Evolutionary conservation across 345 rosid species (phyloP).

Genomic region (Linum lewisii): DNA sequence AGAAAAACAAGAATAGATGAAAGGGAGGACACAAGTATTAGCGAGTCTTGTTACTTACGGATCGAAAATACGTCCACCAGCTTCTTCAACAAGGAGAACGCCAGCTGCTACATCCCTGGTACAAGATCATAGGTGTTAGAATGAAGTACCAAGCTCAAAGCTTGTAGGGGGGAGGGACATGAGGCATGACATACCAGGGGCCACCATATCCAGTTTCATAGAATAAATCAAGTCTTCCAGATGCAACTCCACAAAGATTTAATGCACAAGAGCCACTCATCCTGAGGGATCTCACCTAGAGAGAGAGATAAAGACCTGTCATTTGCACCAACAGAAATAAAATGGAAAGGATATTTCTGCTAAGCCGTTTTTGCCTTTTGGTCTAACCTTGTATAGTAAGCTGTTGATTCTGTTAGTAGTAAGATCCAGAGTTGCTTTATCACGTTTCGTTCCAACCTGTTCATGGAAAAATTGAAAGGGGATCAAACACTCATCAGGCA

Average conservation of each 20-base stretch:
- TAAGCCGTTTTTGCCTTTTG: not conserved
- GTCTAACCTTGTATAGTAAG: slow-evolving; percentile 65
- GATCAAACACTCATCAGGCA: slow-evolving; percentile 13
- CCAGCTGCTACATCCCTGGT: slow-evolving; percentile 96
- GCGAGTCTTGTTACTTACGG: slow-evolving; percentile 50
- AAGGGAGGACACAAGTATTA: no score
- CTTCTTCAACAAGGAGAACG: slow-evolving; percentile 70
- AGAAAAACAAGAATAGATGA: no score
- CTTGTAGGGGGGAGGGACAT: no score
- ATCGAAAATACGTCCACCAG: slow-evolving; percentile 86
- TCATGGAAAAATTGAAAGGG: slow-evolving; percentile 12
- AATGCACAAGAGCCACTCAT: slow-evolving; percentile 94
- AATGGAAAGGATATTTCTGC: not conserved
- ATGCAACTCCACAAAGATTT: slow-evolving; percentile 88
- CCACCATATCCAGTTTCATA: slow-evolving; percentile 82
- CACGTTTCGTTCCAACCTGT: slow-evolving; percentile 83
- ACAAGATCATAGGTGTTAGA: not conserved
- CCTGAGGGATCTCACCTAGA: slow-evolving; percentile 83
- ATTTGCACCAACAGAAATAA: no score
- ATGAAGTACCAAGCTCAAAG: not conserved
- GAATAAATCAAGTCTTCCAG: slow-evolving; percentile 81
- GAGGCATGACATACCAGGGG: slow-evolving; percentile 50
- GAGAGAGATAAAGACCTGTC: no score
- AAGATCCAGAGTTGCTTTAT: slow-evolving; percentile 54
- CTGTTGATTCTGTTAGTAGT: slow-evolving; percentile 69